Evolutionary conservation across 192 early-diverging fungal species (phyloP), one percentile per base, ranked within the genome.

Genomic region (Podila clonocystis): DNA sequence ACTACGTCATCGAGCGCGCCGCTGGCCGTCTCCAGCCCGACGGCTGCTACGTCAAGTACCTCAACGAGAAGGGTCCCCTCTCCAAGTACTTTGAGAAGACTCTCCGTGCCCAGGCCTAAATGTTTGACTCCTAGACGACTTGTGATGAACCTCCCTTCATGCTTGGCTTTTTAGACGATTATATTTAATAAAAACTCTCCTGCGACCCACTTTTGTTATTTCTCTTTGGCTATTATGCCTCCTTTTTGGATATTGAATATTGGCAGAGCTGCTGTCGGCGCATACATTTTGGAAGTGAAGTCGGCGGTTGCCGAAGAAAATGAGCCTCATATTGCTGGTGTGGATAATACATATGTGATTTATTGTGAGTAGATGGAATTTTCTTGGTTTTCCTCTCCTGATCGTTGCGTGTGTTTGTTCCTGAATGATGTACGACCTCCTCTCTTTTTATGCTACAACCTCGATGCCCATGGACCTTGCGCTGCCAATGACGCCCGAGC

Each of bases 31-130:
- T 99, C 68, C 93, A 92, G 84, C 94, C 94, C 64, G 97, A 99
- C 86, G 96, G 97, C 79, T 93, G 91, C 83, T 93, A 97, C 83
- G 95, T 97, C 89, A 97, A 98, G 92, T 96, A 96, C 88, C 72
- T 97, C n/a, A 87, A 87, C 67, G 85, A 91, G 84, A 93, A 94
- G 85, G 97, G 96, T 65, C 90, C 94, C 57, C 91, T 98, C 29
- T 58, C 65, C 9, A 84, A 67, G 33, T 85, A 87, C 76, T 84
- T 90, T 55, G 75, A 80, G 73, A 80, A 68, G 65, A 55, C 57
- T 15, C 76, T 72, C n/a, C 69, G 70, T 15, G 60, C 69, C 60
- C 58, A 63, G 70, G 76, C 76, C 50, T 79, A 79, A 72, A 62
- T 55, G n/a, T 55, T 55, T n/a, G 52, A 24, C 24, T 55, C 52